These are phyloP conservation scores for Escovopsis sp. DNA, from an alignment of 2,329 filamentous ascomycete species.

Conservation along the genomic window DNA sequence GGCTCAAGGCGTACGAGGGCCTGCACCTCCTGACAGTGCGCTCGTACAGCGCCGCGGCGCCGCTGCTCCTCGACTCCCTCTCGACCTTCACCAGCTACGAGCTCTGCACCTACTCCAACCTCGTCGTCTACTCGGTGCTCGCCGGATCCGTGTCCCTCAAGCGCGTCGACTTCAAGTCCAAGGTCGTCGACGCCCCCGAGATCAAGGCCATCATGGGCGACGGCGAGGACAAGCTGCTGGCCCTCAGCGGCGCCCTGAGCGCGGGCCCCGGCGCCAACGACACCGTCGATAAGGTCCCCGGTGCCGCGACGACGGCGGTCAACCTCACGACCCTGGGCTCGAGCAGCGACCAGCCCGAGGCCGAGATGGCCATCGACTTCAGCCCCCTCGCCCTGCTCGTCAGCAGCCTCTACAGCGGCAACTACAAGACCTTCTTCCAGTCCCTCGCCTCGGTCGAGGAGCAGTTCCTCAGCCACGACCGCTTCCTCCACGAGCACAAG, in stretches of 20 bases:
- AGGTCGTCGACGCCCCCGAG: slow-evolving; percentile 95
- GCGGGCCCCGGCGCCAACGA: slow-evolving; percentile 71
- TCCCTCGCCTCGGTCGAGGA: slow-evolving; percentile 84
- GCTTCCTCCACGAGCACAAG: slow-evolving; percentile 90
- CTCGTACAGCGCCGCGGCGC: slow-evolving; percentile 78
- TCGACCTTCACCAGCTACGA: slow-evolving; percentile 99
- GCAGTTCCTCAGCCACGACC: slow-evolving; percentile 83
- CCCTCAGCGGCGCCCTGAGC: slow-evolving; percentile 65
- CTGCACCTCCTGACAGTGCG: slow-evolving; percentile 85
- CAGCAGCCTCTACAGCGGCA: slow-evolving; percentile 79
- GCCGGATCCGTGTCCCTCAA: slow-evolving; percentile 90
- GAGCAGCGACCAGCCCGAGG: slow-evolving; percentile 56
- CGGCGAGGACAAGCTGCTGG: slow-evolving; percentile 73
- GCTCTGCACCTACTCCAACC: slow-evolving; percentile 86
- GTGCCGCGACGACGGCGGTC: slow-evolving; percentile 49
- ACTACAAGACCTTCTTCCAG: slow-evolving; percentile 88
- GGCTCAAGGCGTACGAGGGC: slow-evolving; percentile 96
- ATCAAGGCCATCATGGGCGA: slow-evolving; percentile 94
- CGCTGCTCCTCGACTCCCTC: slow-evolving; percentile 86
- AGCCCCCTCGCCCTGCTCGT: slow-evolving; percentile 76
- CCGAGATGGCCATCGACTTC: slow-evolving; percentile 78
- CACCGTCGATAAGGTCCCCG: slow-evolving; percentile 43
- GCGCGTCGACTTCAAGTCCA: slow-evolving; percentile 96
- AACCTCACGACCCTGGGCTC: slow-evolving; percentile 77
- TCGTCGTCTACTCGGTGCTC: slow-evolving; percentile 91